A percentile compares a stretch with the other conserved stretches of the same genome.
These are phyloP conservation scores for Penicillium pancosmium DNA, from an alignment of 495 filamentous ascomycete species.

Conservation along the genomic window DNA sequence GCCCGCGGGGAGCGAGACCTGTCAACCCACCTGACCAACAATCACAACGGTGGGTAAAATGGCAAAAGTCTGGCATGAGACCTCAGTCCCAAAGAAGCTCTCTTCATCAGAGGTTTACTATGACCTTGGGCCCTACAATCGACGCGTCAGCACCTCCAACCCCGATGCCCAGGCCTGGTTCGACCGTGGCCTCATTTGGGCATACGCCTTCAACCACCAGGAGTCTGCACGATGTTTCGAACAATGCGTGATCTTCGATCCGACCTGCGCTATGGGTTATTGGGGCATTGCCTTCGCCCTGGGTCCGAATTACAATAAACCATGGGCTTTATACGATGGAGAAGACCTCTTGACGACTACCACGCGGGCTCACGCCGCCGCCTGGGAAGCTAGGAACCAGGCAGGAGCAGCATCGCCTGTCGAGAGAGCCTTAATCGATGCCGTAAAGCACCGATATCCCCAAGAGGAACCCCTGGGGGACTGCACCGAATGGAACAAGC, in stretches of 20 bases:
- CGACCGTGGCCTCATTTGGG: conserved; percentile 64
- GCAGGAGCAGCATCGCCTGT: conserved; percentile 33
- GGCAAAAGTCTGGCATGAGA: conserved; percentile 13
- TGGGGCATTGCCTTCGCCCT: conserved; percentile 69
- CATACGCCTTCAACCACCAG: conserved; percentile 67
- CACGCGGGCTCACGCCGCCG: conserved; percentile 45
- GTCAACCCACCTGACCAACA: conserved; percentile 1
- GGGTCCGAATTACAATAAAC: conserved; percentile 76
- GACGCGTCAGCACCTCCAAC: conserved; percentile 47
- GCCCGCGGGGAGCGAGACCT: neutral
- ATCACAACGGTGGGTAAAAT: conserved; percentile 1
- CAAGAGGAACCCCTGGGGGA: conserved; percentile 39
- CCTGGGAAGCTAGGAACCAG: conserved; percentile 42
- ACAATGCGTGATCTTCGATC: conserved; percentile 55
- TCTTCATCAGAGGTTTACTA: conserved; percentile 43
- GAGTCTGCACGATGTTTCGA: conserved; percentile 63
- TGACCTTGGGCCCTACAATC: conserved; percentile 57
- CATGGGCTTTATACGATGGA: conserved; percentile 67
- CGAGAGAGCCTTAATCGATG: conserved; percentile 61
- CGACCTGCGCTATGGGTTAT: conserved; percentile 60
- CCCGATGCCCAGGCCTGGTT: conserved; percentile 59
- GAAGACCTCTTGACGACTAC: conserved; percentile 54
- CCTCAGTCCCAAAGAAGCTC: conserved; percentile 10
- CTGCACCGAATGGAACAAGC: conserved; percentile 54
- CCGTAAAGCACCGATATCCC: conserved; percentile 59